Conservation (phyloP, 768 basidiomycete species). For the Podaxis pistillaris region DNA sequence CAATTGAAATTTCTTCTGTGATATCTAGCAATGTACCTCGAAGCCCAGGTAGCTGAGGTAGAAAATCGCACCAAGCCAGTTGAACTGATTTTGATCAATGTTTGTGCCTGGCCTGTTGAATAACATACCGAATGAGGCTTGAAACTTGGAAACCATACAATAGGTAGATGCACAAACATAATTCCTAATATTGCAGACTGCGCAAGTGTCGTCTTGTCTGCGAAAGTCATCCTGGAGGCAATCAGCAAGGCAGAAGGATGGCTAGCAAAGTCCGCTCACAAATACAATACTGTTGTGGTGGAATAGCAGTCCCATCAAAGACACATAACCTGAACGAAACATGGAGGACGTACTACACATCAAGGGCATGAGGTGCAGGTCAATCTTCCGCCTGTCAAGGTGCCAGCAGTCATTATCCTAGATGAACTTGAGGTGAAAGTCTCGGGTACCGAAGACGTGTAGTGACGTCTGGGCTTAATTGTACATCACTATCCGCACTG, state of each 20-base stretch:
- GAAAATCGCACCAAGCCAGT: constrained; percentile 79
- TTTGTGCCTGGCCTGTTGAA: constrained; percentile 48
- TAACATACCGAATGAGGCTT: not conserved
- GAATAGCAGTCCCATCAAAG: not conserved
- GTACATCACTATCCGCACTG: constrained; percentile 35
- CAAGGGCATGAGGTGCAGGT: constrained; percentile 73
- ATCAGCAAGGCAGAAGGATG: not conserved
- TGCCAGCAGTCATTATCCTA: not conserved
- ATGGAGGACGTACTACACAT: constrained; percentile 65
- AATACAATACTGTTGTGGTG: constrained; percentile 51
- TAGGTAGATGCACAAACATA: constrained; percentile 37
- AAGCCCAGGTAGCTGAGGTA: constrained; percentile 68
- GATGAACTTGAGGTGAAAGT: not conserved
- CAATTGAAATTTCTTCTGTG: not conserved
- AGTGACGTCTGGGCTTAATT: constrained; percentile 49
- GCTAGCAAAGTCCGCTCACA: constrained; percentile 39
- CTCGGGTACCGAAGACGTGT: constrained; percentile 47
- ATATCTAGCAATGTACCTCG: constrained; percentile 30
- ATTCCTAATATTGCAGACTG: constrained; percentile 73
- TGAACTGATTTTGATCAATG: constrained; percentile 63
- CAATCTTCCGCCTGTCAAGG: constrained; percentile 61
- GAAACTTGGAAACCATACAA: not conserved
- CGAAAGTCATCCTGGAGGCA: constrained; percentile 64
- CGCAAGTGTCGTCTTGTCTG: constrained; percentile 73
- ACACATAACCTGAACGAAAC: not conserved